Conservation (phyloP, 371 early-diverging fungal species). For the Chytridium lagenaria region DNA sequence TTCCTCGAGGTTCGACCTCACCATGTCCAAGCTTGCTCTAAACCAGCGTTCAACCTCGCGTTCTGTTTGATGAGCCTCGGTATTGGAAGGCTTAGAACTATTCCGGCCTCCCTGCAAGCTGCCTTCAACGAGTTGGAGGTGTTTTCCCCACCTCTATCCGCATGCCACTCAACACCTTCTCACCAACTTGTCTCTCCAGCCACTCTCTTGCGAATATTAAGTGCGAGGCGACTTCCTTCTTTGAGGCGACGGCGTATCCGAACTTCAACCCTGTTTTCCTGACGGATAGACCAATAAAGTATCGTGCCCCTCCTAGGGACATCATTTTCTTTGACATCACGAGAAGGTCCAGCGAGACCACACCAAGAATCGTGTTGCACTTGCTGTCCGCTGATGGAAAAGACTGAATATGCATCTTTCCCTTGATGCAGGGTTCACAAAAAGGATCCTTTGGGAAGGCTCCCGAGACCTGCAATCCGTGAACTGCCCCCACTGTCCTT, state of each 20-base stretch:
- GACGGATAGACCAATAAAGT: constrained; percentile 12
- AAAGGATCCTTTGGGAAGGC: not conserved
- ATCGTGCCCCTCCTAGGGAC: not conserved
- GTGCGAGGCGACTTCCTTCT: not conserved
- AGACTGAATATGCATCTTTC: not conserved
- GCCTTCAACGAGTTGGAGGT: not conserved
- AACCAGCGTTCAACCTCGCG: constrained; percentile 29
- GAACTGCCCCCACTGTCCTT: not conserved
- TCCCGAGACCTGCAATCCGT: not conserved
- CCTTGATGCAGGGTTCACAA: constrained; percentile 1
- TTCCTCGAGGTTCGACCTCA: not conserved
- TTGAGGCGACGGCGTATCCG: not conserved
- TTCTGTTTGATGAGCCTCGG: constrained; percentile 18
- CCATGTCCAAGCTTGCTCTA: constrained; percentile 12
- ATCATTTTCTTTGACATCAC: not conserved
- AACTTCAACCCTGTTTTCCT: constrained; percentile 7
- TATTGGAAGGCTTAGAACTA: not conserved
- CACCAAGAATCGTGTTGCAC: not conserved
- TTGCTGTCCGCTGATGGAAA: not conserved
- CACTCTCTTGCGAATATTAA: constrained; percentile 2
- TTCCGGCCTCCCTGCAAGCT: constrained; percentile 1
- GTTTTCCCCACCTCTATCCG: constrained; percentile 26
- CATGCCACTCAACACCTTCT: constrained; percentile 21
- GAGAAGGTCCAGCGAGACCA: constrained; percentile 3
- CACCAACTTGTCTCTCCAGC: constrained; percentile 21